Evolutionary conservation across 169 alveolate species (phyloP), one percentile per base, ranked within the genome.

Genomic region (Cryptosporidium muris): DNA sequence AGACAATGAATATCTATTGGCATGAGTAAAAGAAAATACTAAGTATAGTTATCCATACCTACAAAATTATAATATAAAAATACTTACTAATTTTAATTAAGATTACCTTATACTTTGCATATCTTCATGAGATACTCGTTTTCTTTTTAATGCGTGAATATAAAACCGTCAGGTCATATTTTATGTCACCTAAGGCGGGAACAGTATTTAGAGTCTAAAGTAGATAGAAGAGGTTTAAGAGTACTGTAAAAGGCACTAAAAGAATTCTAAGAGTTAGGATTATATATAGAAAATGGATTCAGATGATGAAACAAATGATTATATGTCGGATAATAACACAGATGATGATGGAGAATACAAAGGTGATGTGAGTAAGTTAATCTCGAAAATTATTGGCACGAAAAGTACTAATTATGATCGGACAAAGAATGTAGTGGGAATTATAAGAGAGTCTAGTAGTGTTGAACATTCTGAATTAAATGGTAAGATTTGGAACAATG

Each of bases 401-500:
- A 36, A 14, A 4, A n/a, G 45, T 3, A 36, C 12, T 16, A 8
- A 3, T 14, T 14, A 16, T 45, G 37, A 1, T 34, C 16, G 4
- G 3, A 9, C n/a, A 3, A 25, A 1, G 12, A 36, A 37, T 54
- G 36, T 4, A 40, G 34, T 34, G 14, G 14, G 11, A 2, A 16
- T 36, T 3, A 36, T 51, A 11, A 40, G 37, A 7, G 25, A 43
- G 42, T 74, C 85, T 45, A 74, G 60, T 74, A 40, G 38, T 5
- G n/a, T 4, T 12, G 85, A 74, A 2, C 8, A 34, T 43, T 43
- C 85, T 1, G 85, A 74, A 62, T n/a, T 54, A 36, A 25, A 38
- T 5, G 85, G 52, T 6, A 74, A 45, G 45, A 68, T 74, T 43
- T 74, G 85, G 85, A 74, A 38, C 1, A 74, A 74, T 45, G 4